phyloP scores from a whole-genome alignment of 2,329 filamentous ascomycete genomes.

The Hypoxylon sp. region DNA sequence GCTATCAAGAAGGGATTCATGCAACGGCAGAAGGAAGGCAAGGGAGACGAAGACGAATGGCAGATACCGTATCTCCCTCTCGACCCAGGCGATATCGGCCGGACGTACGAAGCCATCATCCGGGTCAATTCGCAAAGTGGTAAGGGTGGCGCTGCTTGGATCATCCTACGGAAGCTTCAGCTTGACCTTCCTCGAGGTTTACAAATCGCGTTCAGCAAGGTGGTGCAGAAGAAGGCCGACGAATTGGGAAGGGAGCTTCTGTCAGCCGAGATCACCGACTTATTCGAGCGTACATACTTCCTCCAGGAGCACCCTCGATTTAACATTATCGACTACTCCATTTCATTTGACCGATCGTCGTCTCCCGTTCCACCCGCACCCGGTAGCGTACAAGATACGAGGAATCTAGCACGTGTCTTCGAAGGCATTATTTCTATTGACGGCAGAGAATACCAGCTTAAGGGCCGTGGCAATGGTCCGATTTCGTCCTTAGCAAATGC shows the following conservation, averaged over 20 bases:
- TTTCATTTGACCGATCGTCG: conserved; percentile 83
- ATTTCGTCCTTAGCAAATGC: conserved; percentile 91
- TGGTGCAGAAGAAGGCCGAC: conserved; percentile 88
- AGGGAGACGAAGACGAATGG: conserved; percentile 79
- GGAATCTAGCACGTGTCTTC: conserved; percentile 85
- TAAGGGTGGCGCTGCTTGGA: conserved; percentile 95
- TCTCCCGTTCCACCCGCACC: conserved; percentile 78
- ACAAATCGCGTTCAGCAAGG: conserved; percentile 89
- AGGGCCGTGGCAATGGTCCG: conserved; percentile 88
- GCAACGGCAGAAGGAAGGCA: conserved; percentile 73
- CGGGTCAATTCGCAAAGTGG: conserved; percentile 97
- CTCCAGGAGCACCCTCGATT: conserved; percentile 88
- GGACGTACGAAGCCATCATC: conserved; percentile 98
- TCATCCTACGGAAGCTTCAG: conserved; percentile 89
- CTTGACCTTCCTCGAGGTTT: conserved; percentile 94
- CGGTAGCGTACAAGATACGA: conserved; percentile 82
- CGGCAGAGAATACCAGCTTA: conserved; percentile 81
- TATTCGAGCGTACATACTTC: conserved; percentile 93
- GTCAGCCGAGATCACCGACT: conserved; percentile 83
- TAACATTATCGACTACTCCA: conserved; percentile 90
- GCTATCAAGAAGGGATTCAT: conserved; percentile 96
- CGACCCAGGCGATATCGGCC: conserved; percentile 92
- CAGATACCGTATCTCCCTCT: conserved; percentile 92
- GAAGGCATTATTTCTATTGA: conserved; percentile 88
- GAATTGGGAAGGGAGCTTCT: conserved; percentile 85